These are phyloP conservation scores for Amphichorda felina DNA, from an alignment of 2,329 filamentous ascomycete species.

Conservation along the genomic window DNA sequence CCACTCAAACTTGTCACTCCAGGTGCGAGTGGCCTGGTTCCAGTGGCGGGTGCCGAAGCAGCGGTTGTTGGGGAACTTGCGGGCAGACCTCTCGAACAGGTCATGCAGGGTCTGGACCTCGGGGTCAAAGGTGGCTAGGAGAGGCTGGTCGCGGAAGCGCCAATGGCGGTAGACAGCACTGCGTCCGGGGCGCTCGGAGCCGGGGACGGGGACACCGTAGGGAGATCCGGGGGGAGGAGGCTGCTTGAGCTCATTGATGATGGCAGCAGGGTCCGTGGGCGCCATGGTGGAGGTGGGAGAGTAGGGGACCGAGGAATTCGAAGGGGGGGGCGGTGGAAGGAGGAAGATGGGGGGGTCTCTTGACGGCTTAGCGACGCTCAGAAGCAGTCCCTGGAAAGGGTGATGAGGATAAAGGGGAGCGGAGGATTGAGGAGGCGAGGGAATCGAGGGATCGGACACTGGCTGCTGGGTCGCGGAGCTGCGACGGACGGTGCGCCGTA, in stretches of 20 bases:
- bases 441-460: too few species aligned
- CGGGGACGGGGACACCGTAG: constrained; percentile 67
- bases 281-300: constrained; percentile 16
- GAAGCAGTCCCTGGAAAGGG: neutral
- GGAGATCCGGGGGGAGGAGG: constrained; percentile 64
- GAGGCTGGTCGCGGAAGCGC: constrained; percentile 57
- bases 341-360: neutral
- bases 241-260: constrained; percentile 40
- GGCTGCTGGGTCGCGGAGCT: too few species aligned
- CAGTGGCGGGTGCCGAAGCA: constrained; percentile 77
- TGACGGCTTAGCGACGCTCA: too few species aligned
- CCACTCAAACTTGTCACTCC: constrained; percentile 68
- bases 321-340: neutral
- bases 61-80: constrained; percentile 50
- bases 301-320: neutral
- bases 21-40: constrained; percentile 61
- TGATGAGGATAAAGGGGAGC: neutral
- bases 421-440: neutral
- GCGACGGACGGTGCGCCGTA: too few species aligned
- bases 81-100: constrained; percentile 59
- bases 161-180: constrained; percentile 75
- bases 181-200: constrained; percentile 60
- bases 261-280: constrained; percentile 20
- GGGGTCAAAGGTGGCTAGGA: constrained; percentile 64
- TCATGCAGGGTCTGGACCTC: constrained; percentile 64